Percentiles rank a stretch among this genome's conserved stretches.
phyloP scores from a whole-genome alignment of 768 basidiomycete species.

The Sutorius australiensis region DNA sequence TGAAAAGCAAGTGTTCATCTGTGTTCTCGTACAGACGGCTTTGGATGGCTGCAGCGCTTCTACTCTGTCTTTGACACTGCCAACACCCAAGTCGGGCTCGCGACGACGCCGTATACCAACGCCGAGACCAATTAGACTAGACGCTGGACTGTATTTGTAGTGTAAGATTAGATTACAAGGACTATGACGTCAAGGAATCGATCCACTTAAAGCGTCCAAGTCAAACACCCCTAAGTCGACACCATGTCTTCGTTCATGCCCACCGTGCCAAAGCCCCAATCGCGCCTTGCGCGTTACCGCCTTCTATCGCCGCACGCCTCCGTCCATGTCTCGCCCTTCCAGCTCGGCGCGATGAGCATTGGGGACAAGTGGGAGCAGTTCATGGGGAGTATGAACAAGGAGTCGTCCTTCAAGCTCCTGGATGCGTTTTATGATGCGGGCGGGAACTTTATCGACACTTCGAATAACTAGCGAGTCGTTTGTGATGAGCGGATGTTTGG shows the following conservation, averaged over 20 bases:
- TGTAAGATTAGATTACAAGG: neutral
- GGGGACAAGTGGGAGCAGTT: slow-evolving; percentile 36
- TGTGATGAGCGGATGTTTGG: neutral
- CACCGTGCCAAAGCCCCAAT: slow-evolving; percentile 28
- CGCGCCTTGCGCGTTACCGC: slow-evolving; percentile 35
- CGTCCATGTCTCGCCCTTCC: slow-evolving; percentile 45
- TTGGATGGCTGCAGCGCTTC: slow-evolving; percentile 58
- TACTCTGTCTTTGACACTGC: slow-evolving; percentile 51
- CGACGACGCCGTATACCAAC: slow-evolving; percentile 38
- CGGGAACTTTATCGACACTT: slow-evolving; percentile 50
- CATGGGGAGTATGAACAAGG: slow-evolving; percentile 40
- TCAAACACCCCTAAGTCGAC: neutral
- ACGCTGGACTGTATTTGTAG: neutral
- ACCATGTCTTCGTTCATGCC: slow-evolving; percentile 2
- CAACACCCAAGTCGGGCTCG: slow-evolving; percentile 22
- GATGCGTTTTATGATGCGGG: slow-evolving; percentile 43
- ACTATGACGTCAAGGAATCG: neutral
- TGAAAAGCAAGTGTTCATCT: too few species aligned
- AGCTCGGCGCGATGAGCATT: slow-evolving; percentile 47
- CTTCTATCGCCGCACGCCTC: slow-evolving; percentile 39
- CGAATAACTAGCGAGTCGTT: slow-evolving; percentile 40
- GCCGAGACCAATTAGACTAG: slow-evolving; percentile 37
- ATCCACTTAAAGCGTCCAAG: neutral
- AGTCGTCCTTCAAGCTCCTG: slow-evolving; percentile 42
- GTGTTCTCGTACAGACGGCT: slow-evolving; percentile 40